Conservation (phyloP, 2,329 filamentous ascomycete genomes). For the Diplodia scrobiculata region DNA sequence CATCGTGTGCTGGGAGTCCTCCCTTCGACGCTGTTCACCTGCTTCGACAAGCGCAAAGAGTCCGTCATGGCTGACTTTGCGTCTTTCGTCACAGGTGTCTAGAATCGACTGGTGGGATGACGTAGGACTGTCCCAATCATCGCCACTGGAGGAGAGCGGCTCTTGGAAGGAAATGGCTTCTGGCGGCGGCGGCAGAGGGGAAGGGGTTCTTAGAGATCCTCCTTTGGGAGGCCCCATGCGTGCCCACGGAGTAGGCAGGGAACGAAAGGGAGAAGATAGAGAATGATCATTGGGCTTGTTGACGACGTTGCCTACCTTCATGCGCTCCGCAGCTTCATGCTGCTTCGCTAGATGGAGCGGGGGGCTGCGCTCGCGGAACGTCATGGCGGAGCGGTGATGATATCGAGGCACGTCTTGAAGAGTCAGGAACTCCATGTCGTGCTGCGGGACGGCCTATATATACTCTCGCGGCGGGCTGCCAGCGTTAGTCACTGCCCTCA, state of each 20-base stretch:
- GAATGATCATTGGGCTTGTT: not conserved
- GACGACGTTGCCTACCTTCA: conserved; percentile 11
- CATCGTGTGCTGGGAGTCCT: no score
- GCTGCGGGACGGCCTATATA: not conserved
- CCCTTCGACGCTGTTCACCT: no score
- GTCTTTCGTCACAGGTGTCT: not conserved
- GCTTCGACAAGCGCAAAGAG: no score
- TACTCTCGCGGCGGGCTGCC: not conserved
- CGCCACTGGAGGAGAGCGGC: not conserved
- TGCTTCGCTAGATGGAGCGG: not conserved
- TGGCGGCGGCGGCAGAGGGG: not conserved
- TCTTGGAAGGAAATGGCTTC: not conserved
- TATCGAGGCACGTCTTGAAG: conserved; percentile 42
- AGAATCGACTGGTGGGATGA: no score
- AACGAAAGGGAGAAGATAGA: no score
- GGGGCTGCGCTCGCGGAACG: not conserved
- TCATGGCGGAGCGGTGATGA: conserved; percentile 18
- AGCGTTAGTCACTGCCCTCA: not conserved
- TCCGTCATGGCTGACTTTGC: not conserved
- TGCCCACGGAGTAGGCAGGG: no score
- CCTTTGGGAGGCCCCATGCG: no score
- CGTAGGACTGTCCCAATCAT: not conserved
- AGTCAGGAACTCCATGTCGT: conserved; percentile 44
- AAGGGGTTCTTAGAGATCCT: not conserved
- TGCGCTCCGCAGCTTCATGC: conserved; percentile 8